Evolutionary conservation across 306 rosid genomes (phyloP).

Genomic region (Betula pendula): DNA sequence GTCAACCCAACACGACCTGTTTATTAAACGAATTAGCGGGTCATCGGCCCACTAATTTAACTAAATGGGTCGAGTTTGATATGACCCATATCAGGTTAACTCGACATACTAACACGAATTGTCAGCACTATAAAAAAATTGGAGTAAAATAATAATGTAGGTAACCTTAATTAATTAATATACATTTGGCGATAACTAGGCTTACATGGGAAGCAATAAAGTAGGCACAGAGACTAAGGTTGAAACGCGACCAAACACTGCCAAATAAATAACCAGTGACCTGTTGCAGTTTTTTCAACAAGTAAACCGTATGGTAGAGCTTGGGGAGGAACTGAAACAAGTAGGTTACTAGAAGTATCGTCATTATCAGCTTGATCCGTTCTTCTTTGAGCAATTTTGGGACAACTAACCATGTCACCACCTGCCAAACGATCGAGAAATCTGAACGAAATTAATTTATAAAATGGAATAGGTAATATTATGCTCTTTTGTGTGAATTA

Average conservation of each 20-base stretch:
- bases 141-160: not conserved
- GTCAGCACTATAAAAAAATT: not conserved
- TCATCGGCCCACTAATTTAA: too few relatives aligned
- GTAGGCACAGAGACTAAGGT: constrained; percentile 36
- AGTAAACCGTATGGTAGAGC: constrained; percentile 31
- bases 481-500: not conserved
- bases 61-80: too few relatives aligned
- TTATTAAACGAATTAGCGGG: too few relatives aligned
- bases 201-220: constrained; percentile 38
- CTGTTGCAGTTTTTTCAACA: constrained; percentile 35
- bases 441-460: not conserved
- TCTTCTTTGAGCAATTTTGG: constrained; percentile 34
- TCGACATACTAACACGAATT: too few relatives aligned
- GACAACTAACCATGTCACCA: constrained; percentile 27
- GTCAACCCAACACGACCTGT: too few relatives aligned
- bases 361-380: constrained; percentile 18
- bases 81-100: too few relatives aligned
- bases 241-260: constrained; percentile 41
- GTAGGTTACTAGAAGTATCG: constrained; percentile 27
- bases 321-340: constrained; percentile 37
- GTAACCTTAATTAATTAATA: too few relatives aligned
- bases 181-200: not conserved
- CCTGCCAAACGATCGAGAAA: constrained; percentile 1
- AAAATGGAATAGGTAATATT: not conserved
- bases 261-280: constrained; percentile 47